Percentiles rank a stretch among this genome's conserved stretches.
Evolutionary conservation across 129 eudicot genomes (phyloP).

Genomic region (Helichrysum umbraculigerum): DNA sequence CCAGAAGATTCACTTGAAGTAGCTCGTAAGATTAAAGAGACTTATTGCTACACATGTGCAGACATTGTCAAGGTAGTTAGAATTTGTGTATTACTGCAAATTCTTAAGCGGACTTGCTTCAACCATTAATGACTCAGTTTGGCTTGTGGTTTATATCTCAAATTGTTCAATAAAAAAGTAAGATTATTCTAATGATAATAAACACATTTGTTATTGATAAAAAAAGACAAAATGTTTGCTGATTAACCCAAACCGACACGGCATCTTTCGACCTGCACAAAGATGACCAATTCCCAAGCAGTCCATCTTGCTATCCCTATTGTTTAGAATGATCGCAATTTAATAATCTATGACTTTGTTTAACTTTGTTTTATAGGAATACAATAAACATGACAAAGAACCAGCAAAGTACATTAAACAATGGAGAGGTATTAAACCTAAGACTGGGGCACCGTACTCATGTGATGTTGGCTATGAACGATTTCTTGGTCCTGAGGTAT

Average conservation of each 20-base stretch:
- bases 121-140: conserved; percentile 1
- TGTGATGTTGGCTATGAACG: conserved; percentile 98
- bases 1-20: conserved; percentile 95
- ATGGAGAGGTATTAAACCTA: conserved; percentile 94
- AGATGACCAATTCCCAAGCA: neutral
- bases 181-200: neutral
- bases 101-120: neutral
- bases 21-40: conserved; percentile 93
- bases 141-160: neutral
- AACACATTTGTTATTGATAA: neutral
- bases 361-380: conserved; percentile 57
- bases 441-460: conserved; percentile 94
- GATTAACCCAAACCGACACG: neutral
- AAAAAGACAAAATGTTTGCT: neutral
- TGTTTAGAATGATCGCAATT: neutral
- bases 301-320: neutral
- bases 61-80: conserved; percentile 89
- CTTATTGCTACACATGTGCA: conserved; percentile 92
- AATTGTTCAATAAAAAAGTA: neutral
- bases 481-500: conserved; percentile 99
- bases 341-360: conserved; percentile 8
- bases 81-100: conserved; percentile 11
- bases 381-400: conserved; percentile 96
- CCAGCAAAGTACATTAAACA: conserved; percentile 88
- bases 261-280: neutral